These are phyloP conservation scores for Venturia pyrina DNA, from an alignment of 2,329 filamentous ascomycete genomes.

Conservation along the genomic window DNA sequence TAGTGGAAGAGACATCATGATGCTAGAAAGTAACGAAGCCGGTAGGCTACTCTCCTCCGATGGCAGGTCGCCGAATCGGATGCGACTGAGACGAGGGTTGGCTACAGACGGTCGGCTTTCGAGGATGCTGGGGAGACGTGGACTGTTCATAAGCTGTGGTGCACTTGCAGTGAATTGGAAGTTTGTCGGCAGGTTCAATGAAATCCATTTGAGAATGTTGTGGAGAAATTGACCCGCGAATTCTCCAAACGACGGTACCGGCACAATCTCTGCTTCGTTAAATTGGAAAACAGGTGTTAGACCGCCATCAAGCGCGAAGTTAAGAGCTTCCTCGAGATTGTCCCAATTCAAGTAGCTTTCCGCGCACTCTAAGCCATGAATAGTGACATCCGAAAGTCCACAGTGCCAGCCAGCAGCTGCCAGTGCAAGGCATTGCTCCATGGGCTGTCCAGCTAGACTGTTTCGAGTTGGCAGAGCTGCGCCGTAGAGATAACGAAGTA, in stretches of 20 bases:
- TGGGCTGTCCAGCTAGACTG: constrained; percentile 5
- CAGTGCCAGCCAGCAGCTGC: constrained; percentile 53
- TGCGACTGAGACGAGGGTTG: constrained; percentile 49
- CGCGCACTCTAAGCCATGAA: constrained; percentile 51
- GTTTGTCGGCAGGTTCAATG: constrained; percentile 47
- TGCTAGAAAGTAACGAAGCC: constrained; percentile 47
- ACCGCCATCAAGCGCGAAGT: constrained; percentile 45
- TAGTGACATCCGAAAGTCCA: constrained; percentile 43
- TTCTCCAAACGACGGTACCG: constrained; percentile 13
- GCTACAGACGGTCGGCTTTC: constrained; percentile 28
- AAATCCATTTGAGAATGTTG: constrained; percentile 46
- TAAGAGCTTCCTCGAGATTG: constrained; percentile 50
- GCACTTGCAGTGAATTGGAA: constrained; percentile 49
- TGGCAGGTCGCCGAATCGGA: constrained; percentile 62
- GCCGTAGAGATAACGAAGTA: constrained; percentile 9
- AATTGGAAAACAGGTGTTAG: constrained; percentile 27
- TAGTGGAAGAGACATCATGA: constrained; percentile 62
- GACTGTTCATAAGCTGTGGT: constrained; percentile 36
- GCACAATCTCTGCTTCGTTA: constrained; percentile 6
- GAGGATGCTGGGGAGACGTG: constrained; percentile 33
- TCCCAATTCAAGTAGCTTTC: constrained; percentile 50
- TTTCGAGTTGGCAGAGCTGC: neutral
- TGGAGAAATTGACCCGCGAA: constrained; percentile 15
- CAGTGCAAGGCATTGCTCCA: constrained; percentile 42
- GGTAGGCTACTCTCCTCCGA: constrained; percentile 27